Evolutionary conservation across 306 rosid genomes (phyloP), one percentile per base, ranked within the genome.

Genomic region (Ormosia emarginata): DNA sequence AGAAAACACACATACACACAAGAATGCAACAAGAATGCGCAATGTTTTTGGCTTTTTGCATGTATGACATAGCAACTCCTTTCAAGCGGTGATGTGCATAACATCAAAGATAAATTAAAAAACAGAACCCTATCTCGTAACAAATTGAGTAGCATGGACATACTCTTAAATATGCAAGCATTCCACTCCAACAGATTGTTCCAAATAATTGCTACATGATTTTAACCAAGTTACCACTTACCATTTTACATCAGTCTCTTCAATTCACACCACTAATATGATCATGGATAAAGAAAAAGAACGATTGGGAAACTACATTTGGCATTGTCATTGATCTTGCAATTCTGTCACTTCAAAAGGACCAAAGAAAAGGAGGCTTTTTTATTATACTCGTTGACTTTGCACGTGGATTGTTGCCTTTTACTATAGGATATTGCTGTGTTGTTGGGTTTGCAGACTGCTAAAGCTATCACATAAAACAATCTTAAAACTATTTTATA

Each of bases 361-460:
- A 74, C 78, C 75, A 74, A 61, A 62, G 68, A 71, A 73, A 87
- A 79, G 55, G 12, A 73, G 39, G 80, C 85, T 62, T 81, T 82
- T 82, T 74, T 7, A 74, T 84, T 78, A 79, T 85, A 65, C 75
- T 71, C 85, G 84, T 83, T 89, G 93, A 85, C 93, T 81, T 69
- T 77, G 80, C 71, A 81, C 66, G 24, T 82, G 80, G 71, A 86
- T 82, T 64, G 82, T 79, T 59, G 47, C 59, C 82, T 77, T 52
- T 57, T 49, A 7, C 17, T 55, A 18, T 43, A 67, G 61, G 55
- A 76, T 62, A 67, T 57, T 78, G 75, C 62, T n/a, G 65, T 44
- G 80, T 62, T 87, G 78, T 69, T 73, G 67, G 82, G 85, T 69
- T 70, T 79, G 69, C 61, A 47, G 67, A 74, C 82, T 74, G 8